phyloP scores from a whole-genome alignment of 2,329 filamentous ascomycete species.

The Colletotrichum liriopes region DNA sequence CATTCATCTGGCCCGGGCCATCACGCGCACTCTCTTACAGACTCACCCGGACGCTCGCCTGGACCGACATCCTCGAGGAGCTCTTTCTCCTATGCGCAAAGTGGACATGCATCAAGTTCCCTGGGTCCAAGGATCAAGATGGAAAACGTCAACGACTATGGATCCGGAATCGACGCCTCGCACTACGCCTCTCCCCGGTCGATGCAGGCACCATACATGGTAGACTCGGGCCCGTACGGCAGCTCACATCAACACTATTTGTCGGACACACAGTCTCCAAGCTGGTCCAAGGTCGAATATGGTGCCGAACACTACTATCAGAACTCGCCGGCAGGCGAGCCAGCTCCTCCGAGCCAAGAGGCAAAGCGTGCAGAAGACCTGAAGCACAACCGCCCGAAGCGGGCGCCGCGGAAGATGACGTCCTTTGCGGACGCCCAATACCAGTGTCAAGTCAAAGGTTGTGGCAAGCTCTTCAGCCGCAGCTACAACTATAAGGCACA shows the following conservation, averaged over 20 bases:
- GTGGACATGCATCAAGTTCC: constrained; percentile 40
- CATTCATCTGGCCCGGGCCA: constrained; percentile 46
- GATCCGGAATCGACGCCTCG: constrained; percentile 54
- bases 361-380: constrained; percentile 41
- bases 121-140: constrained; percentile 57
- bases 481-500: constrained; percentile 92
- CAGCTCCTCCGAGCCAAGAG: constrained; percentile 45
- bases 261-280: constrained; percentile 44
- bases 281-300: constrained; percentile 59
- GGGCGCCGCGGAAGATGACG: constrained; percentile 67
- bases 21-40: constrained; percentile 39
- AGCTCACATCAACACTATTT: constrained; percentile 35
- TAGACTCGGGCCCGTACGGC: constrained; percentile 34
- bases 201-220: constrained; percentile 52
- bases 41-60: constrained; percentile 25
- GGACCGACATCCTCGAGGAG: constrained; percentile 25
- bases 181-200: constrained; percentile 60
- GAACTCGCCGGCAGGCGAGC: constrained; percentile 38
- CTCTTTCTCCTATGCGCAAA: constrained; percentile 19
- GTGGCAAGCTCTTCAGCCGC: constrained; percentile 84
- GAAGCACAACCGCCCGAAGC: constrained; percentile 50
- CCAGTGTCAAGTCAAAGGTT: constrained; percentile 78
- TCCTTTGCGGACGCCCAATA: constrained; percentile 80
- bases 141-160: constrained; percentile 55
- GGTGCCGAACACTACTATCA: constrained; percentile 43